Conservation (phyloP, 345 rosid genomes). For the Kandelia obovata region DNA sequence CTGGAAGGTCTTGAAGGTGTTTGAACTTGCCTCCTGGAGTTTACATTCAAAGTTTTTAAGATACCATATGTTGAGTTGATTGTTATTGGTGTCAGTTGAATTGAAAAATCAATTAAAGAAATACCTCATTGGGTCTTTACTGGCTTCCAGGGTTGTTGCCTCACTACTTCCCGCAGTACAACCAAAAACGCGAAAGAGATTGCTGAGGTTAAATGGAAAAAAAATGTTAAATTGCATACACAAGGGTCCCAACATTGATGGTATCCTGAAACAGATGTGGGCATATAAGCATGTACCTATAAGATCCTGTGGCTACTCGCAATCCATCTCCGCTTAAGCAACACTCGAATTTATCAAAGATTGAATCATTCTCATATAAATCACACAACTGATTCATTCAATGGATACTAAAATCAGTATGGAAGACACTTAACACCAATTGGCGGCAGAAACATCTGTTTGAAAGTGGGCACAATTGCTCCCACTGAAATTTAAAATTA, state of each 20-base stretch:
- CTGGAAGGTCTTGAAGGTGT: conserved; percentile 51
- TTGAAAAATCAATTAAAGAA: background rate
- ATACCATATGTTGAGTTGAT: too few relatives aligned
- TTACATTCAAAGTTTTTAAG: background rate
- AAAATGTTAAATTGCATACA: background rate
- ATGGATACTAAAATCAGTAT: background rate
- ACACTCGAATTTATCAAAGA: conserved; percentile 64
- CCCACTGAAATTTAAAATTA: too few relatives aligned
- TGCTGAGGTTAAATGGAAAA: conserved; percentile 39
- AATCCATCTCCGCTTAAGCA: conserved; percentile 57
- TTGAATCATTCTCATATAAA: conserved; percentile 63
- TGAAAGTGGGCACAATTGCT: too few relatives aligned
- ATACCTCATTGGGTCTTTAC: conserved; percentile 70
- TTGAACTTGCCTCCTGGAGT: conserved; percentile 46
- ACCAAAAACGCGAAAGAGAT: conserved; percentile 67
- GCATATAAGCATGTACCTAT: conserved; percentile 39
- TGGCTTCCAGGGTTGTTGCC: conserved; percentile 56
- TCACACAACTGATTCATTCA: conserved; percentile 49
- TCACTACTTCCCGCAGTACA: conserved; percentile 49
- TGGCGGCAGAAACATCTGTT: too few relatives aligned
- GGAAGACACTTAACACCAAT: background rate
- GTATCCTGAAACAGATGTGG: background rate
- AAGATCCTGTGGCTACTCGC: conserved; percentile 71
- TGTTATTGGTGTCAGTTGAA: too few relatives aligned
- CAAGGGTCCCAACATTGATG: background rate